phyloP scores from a whole-genome alignment of 805 yeast species.

The Spencermartinsiella europaea region DNA sequence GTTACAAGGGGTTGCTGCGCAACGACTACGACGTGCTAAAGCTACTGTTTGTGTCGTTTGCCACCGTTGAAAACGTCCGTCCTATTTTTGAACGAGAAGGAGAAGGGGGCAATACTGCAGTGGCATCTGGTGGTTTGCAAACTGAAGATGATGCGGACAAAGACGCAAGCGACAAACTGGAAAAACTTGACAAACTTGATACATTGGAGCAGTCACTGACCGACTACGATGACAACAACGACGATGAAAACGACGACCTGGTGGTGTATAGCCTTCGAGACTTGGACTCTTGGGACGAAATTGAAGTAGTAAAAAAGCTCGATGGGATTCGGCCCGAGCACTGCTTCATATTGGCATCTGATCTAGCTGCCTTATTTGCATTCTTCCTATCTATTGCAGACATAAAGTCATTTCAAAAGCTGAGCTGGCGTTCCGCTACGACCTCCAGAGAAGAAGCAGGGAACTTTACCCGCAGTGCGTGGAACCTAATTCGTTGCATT shows the following conservation, averaged over 20 bases:
- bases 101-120: slow-evolving; percentile 3
- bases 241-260: slow-evolving; percentile 23
- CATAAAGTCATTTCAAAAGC: slow-evolving; percentile 35
- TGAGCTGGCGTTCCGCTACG: slow-evolving; percentile 17
- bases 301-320: slow-evolving; percentile 38
- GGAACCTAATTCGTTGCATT: slow-evolving; percentile 44
- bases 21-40: slow-evolving; percentile 38
- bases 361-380: slow-evolving; percentile 42
- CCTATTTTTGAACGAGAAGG: slow-evolving; percentile 4
- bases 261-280: slow-evolving; percentile 15
- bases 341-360: slow-evolving; percentile 37
- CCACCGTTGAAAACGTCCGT: slow-evolving; percentile 18
- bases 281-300: slow-evolving; percentile 26
- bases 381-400: slow-evolving; percentile 45
- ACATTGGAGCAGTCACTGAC: slow-evolving; percentile 13
- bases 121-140: background rate
- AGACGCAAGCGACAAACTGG: slow-evolving; percentile 19
- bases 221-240: slow-evolving; percentile 17
- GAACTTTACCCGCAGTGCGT: background rate
- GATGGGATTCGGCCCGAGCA: slow-evolving; percentile 41
- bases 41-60: slow-evolving; percentile 46
- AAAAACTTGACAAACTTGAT: slow-evolving; percentile 4
- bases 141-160: slow-evolving; percentile 9
- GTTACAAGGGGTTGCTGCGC: slow-evolving; percentile 35
- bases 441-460: background rate